Conservation (phyloP, 2,329 filamentous ascomycete genomes). For the Periconia macrospinosa region DNA sequence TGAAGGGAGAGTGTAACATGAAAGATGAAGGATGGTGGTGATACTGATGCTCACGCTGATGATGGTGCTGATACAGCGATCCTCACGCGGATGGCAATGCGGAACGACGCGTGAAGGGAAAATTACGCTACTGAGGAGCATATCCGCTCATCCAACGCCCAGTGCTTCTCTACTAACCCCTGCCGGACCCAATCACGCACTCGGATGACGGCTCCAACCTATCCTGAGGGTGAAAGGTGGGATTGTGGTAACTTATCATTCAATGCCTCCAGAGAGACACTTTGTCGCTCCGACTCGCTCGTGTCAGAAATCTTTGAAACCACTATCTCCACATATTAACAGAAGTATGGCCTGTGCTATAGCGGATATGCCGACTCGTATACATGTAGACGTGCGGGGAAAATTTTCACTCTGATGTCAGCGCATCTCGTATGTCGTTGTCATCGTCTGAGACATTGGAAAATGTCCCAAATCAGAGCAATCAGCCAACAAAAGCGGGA, state of each 20-base stretch:
- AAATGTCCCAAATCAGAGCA: not conserved
- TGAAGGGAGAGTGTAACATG: not conserved
- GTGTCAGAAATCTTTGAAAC: too few species aligned
- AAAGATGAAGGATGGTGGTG: not conserved
- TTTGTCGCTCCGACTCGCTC: too few species aligned
- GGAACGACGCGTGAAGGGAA: not conserved
- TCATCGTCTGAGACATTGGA: too few species aligned
- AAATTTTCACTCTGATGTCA: too few species aligned
- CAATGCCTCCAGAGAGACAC: too few species aligned
- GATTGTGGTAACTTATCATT: too few species aligned
- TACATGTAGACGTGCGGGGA: too few species aligned
- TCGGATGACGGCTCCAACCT: not conserved
- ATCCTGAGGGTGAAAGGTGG: not conserved
- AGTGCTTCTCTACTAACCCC: not conserved
- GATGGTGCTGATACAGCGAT: too few species aligned
- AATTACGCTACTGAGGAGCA: not conserved
- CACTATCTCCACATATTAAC: too few species aligned
- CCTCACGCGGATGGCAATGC: not conserved
- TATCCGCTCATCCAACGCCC: not conserved
- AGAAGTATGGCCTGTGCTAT: too few species aligned
- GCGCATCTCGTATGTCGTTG: too few species aligned
- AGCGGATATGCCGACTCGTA: too few species aligned
- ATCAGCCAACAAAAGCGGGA: not conserved
- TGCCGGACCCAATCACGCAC: not conserved
- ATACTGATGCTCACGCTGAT: not conserved